Conservation (phyloP, 345 rosid genomes). For the Syzygium jambos region DNA sequence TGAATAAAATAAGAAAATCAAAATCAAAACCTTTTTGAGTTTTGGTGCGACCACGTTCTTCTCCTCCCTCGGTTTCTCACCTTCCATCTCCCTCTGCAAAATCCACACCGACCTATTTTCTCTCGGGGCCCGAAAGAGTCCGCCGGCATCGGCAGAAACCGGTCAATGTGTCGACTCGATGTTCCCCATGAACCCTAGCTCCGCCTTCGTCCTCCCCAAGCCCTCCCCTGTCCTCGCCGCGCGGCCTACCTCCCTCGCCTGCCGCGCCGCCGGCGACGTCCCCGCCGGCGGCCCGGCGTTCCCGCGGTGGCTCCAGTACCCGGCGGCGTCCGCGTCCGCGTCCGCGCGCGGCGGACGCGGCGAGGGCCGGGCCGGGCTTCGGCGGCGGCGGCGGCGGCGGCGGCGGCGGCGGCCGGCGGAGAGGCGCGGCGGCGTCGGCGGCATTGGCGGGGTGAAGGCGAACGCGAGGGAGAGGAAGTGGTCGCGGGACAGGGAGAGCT, state of each 20-base stretch:
- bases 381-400: conserved; percentile 21
- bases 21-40: background rate
- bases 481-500: conserved; percentile 76
- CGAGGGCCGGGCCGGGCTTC: conserved; percentile 34
- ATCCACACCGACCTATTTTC: background rate
- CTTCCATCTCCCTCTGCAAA: background rate
- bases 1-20: no score
- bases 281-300: conserved; percentile 33
- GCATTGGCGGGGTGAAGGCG: conserved; percentile 27
- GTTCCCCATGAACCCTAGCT: conserved; percentile 51
- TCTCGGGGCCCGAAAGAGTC: background rate
- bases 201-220: conserved; percentile 23
- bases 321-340: conserved; percentile 10
- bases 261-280: conserved; percentile 64
- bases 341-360: conserved; percentile 23
- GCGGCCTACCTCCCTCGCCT: conserved; percentile 25
- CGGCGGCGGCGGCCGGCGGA: conserved; percentile 10
- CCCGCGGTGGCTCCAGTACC: conserved; percentile 37
- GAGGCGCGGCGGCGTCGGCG: conserved; percentile 8
- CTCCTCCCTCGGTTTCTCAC: background rate
- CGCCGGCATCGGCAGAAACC: background rate
- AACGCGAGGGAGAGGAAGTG: conserved; percentile 64
- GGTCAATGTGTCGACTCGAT: conserved; percentile 18
- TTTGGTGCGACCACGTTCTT: background rate
- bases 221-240: conserved; percentile 12